Percentiles rank a stretch among this genome's conserved stretches.
These are phyloP conservation scores for Chytriomyces confervae DNA, from an alignment of 192 early-diverging fungal genomes.

Conservation along the genomic window DNA sequence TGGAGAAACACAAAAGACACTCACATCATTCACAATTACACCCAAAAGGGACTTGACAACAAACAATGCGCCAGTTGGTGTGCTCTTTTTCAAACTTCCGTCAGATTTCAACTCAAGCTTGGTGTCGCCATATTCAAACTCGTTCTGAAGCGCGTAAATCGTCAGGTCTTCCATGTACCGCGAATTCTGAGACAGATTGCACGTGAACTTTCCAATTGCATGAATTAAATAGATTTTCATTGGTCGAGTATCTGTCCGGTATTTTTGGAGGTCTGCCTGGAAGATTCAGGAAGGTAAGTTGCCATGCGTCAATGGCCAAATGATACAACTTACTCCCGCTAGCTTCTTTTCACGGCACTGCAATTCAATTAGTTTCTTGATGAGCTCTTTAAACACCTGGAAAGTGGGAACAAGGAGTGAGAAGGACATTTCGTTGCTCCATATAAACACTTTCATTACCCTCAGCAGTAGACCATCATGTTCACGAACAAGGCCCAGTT, in stretches of 20 bases:
- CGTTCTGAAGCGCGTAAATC: slow-evolving; percentile 53
- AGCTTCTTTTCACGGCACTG: slow-evolving; percentile 51
- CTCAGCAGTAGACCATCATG: slow-evolving; percentile 49
- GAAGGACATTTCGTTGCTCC: neutral
- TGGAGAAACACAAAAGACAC: slow-evolving; percentile 2
- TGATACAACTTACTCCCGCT: slow-evolving; percentile 4
- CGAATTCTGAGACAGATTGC: slow-evolving; percentile 41
- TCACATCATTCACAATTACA: slow-evolving; percentile 50
- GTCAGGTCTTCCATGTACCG: slow-evolving; percentile 55
- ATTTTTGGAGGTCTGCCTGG: slow-evolving; percentile 6
- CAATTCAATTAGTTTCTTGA: slow-evolving; percentile 51
- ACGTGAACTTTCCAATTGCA: slow-evolving; percentile 59
- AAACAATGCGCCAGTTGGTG: slow-evolving; percentile 31
- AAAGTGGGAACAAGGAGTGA: neutral
- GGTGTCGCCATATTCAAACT: slow-evolving; percentile 52
- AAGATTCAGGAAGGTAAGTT: neutral
- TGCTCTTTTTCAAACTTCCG: slow-evolving; percentile 21
- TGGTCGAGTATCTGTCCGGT: slow-evolving; percentile 39
- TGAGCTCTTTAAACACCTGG: slow-evolving; percentile 56
- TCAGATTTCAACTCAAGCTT: slow-evolving; percentile 34
- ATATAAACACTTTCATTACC: slow-evolving; percentile 36
- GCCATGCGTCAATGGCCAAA: slow-evolving; percentile 1
- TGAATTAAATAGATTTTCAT: slow-evolving; percentile 56
- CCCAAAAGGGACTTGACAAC: slow-evolving; percentile 50
- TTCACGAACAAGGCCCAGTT: slow-evolving; percentile 53